These are phyloP conservation scores for Cordyceps farinosa DNA, from an alignment of 2,329 filamentous ascomycete species.

Conservation along the genomic window DNA sequence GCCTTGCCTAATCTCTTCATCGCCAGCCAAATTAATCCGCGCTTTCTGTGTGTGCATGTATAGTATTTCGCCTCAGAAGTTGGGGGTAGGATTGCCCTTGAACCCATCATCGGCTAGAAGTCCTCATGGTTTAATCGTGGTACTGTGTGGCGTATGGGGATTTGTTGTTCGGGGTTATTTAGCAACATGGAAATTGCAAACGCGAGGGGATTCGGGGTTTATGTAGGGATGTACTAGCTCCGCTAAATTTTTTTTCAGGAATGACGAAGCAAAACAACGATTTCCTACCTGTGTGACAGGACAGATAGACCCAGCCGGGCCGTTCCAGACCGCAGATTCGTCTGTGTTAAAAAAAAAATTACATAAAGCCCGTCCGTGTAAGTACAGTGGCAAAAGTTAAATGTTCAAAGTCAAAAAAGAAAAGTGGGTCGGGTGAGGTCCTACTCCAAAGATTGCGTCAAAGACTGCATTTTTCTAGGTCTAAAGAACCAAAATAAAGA, in stretches of 20 bases:
- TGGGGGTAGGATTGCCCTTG: not conserved
- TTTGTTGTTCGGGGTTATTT: not conserved
- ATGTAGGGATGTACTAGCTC: not conserved
- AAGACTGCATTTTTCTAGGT: too few species aligned
- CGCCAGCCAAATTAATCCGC: not conserved
- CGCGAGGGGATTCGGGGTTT: not conserved
- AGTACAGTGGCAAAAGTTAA: too few species aligned
- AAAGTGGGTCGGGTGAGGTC: too few species aligned
- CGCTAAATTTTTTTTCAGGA: too few species aligned
- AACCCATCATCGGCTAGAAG: not conserved
- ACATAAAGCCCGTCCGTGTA: too few species aligned
- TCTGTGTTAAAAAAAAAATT: not conserved
- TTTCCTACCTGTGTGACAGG: not conserved
- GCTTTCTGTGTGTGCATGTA: not conserved
- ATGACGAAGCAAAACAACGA: too few species aligned
- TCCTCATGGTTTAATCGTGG: not conserved
- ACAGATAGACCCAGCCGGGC: not conserved
- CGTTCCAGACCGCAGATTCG: not conserved
- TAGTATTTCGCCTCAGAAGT: not conserved
- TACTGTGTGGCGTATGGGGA: not conserved
- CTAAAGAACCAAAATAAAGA: too few species aligned
- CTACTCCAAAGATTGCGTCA: too few species aligned
- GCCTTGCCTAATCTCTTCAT: not conserved
- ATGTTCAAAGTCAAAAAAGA: too few species aligned
- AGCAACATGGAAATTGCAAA: not conserved